Base-by-base conservation (phyloP, 202 grass and related monocot genomes). In the Miscanthus sacchariflorus region DNA sequence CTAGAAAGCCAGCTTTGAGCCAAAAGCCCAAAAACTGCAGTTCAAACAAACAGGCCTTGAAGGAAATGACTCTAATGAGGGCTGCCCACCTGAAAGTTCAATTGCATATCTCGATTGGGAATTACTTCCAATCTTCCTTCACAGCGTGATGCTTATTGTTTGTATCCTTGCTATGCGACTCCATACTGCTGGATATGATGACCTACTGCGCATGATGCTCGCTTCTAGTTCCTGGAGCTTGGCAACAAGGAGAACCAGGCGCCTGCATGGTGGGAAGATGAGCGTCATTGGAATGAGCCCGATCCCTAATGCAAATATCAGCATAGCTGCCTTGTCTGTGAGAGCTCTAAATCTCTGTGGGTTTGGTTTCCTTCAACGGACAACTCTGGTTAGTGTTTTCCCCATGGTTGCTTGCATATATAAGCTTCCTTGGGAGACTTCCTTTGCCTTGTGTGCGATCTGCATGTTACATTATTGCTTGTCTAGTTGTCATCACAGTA, bases 201-300 rank as follows among this genome's bases (percentile, higher is more conserved):
- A 84, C 21, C 80, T 74, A 36, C 49, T 77, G 54, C 18, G 84
- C 84, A 90, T 91, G 79, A 95, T 89, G 87, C 76, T 85, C 8
- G 76, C 69, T 61, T 81, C 43, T 13, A 95, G 52, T 72, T 91
- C 67, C 87, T 94, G 91, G 72, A 98, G 83, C 79, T 74, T 85
- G 46, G 72, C 70, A 70, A 98, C 50, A 70, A 95, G 81, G 76
- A 89, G 86, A 48, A 93, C 91, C 5, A 92, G 63, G 14, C 83
- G 78, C 80, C 91, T 93, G 59, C 91, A 86, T 66, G 93, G 93
- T 68, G 85, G 73, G 44, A 98, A 83, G 85, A 95, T 56, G 83
- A 95, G 91, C 14, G 91, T 90, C 90, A 93, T 50, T 9, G 93
- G 93, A 78, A 92, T 87, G 76, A 89, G 40, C 73, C 93, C 95